These are phyloP conservation scores for Benincasa hispida DNA, from an alignment of 306 rosid species.

Conservation along the genomic window DNA sequence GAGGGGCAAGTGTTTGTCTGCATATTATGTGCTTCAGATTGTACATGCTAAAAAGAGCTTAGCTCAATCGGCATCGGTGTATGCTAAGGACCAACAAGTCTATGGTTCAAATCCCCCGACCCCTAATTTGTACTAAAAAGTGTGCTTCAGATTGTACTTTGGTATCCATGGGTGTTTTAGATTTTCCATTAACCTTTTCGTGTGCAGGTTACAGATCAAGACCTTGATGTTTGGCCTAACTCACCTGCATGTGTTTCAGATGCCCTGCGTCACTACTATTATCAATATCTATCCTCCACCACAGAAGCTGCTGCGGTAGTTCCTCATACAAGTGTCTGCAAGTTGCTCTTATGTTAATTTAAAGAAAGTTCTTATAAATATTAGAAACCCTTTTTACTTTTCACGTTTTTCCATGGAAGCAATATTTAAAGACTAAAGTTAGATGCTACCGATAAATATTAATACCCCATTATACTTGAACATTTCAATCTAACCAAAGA, in stretches of 20 bases:
- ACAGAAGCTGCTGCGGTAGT: constrained; percentile 92
- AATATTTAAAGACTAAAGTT: not conserved
- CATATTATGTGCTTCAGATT: not conserved
- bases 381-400: not conserved
- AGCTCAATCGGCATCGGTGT: too few species aligned
- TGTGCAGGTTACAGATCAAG: constrained; percentile 71
- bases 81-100: too few species aligned
- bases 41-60: too few species aligned
- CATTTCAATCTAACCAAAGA: not conserved
- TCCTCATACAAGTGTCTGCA: constrained; percentile 12
- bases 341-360: not conserved
- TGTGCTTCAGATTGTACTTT: not conserved
- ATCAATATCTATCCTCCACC: constrained; percentile 83
- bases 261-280: constrained; percentile 94
- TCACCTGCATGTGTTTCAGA: constrained; percentile 87
- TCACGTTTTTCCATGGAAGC: not conserved
- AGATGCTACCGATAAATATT: not conserved
- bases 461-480: not conserved
- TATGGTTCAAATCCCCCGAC: too few species aligned
- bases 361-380: not conserved
- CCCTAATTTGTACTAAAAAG: too few species aligned
- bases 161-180: not conserved
- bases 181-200: not conserved
- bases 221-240: constrained; percentile 73
- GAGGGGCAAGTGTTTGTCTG: not conserved